Evolutionary conservation across 2,329 filamentous ascomycete species (phyloP).

Genomic region (Diaporthe batatas): DNA sequence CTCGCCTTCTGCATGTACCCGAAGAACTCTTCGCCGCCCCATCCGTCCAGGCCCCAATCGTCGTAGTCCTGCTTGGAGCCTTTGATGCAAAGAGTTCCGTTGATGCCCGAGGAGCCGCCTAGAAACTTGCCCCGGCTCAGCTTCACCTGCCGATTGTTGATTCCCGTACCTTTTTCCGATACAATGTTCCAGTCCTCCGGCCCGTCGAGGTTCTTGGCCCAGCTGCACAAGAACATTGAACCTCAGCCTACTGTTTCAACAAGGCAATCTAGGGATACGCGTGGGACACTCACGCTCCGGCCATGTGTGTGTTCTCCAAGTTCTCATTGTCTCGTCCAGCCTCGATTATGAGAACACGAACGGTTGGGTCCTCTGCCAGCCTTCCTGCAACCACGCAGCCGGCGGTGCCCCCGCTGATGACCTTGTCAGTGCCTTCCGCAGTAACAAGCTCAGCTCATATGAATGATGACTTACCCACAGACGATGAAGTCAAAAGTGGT

Average conservation of each 20-base stretch:
- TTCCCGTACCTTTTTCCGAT: constrained; percentile 5
- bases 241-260: neutral
- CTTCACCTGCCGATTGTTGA: constrained; percentile 22
- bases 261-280: neutral
- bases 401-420: constrained; percentile 57
- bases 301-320: constrained; percentile 34
- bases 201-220: constrained; percentile 24
- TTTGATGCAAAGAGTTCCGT: constrained; percentile 25
- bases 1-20: constrained; percentile 10
- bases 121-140: constrained; percentile 25
- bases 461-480: constrained; percentile 10
- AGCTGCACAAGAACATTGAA: neutral
- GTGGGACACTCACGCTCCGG: neutral
- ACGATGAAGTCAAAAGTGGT: constrained; percentile 18
- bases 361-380: constrained; percentile 53
- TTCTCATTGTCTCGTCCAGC: constrained; percentile 49
- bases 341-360: constrained; percentile 55
- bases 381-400: constrained; percentile 61
- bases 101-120: constrained; percentile 10
- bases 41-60: constrained; percentile 15
- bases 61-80: constrained; percentile 24
- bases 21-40: constrained; percentile 27
- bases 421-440: neutral
- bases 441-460: neutral
- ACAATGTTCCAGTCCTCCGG: constrained; percentile 27